A percentile compares a stretch with the other conserved stretches of the same genome.
phyloP scores from a whole-genome alignment of 1,139 yeast genomes.

The Yamadazyma aaseri region DNA sequence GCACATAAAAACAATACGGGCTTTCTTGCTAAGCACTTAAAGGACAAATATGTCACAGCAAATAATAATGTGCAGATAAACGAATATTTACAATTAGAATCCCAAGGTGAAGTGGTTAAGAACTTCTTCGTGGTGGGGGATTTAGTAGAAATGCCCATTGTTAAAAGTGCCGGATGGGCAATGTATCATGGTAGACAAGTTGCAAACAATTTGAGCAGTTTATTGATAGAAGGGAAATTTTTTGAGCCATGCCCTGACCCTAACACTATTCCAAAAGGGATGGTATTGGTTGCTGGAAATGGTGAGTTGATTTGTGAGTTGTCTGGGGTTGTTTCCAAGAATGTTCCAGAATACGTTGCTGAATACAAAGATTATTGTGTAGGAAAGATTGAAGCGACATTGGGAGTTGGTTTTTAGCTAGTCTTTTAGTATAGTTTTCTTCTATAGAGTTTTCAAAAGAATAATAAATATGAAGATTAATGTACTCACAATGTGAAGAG shows the following conservation, averaged over 20 bases:
- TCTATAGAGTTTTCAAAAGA: no score
- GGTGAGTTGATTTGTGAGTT: slow-evolving; percentile 42
- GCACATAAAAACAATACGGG: slow-evolving; percentile 39
- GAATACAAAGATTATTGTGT: slow-evolving; percentile 41
- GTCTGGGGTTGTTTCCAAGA: slow-evolving; percentile 34
- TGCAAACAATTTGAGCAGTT: slow-evolving; percentile 38
- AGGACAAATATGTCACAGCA: slow-evolving; percentile 22
- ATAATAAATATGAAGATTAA: no score
- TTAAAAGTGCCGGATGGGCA: slow-evolving; percentile 51
- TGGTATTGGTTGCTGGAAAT: slow-evolving; percentile 45
- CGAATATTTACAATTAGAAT: slow-evolving; percentile 35
- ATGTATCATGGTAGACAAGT: slow-evolving; percentile 43
- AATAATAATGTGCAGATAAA: slow-evolving; percentile 32
- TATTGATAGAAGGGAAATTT: slow-evolving; percentile 28
- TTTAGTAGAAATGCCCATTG: slow-evolving; percentile 39
- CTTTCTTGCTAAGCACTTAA: slow-evolving; percentile 20
- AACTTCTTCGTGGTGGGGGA: slow-evolving; percentile 43
- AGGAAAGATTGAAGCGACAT: slow-evolving; percentile 22
- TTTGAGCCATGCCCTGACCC: slow-evolving; percentile 39
- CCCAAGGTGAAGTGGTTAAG: slow-evolving; percentile 13
- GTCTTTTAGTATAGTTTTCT: no score
- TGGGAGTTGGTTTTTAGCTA: no score
- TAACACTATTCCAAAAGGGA: slow-evolving; percentile 36
- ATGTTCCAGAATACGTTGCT: slow-evolving; percentile 35
- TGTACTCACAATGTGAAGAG: no score